Conservation (phyloP, 257 asterid genomes). For the Solanum clarkiae region DNA sequence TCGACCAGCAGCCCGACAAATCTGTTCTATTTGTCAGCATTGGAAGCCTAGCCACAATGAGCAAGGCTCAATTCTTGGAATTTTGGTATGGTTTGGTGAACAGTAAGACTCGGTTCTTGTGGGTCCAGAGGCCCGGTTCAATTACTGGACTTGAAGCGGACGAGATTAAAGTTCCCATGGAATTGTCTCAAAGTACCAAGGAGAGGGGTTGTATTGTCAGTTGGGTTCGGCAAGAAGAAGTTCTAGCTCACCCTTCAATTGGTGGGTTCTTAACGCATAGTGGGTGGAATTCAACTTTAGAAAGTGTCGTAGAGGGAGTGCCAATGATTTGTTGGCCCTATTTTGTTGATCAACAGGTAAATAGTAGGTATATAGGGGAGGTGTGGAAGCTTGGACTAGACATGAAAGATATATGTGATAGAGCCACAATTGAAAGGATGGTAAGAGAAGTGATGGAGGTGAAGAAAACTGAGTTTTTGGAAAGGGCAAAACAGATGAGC, state of each 20-base stretch:
- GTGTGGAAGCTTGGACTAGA: conserved; percentile 11
- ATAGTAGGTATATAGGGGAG: conserved; percentile 4
- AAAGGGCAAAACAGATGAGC: not conserved
- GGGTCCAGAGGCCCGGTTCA: conserved; percentile 6
- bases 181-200: not conserved
- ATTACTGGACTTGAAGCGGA: not conserved
- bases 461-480: not conserved
- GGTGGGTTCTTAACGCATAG: conserved; percentile 5
- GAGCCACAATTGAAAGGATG: not conserved
- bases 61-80: conserved; percentile 1
- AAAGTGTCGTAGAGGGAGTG: conserved; percentile 16
- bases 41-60: conserved; percentile 11
- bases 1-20: not conserved
- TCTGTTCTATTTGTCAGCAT: conserved; percentile 20
- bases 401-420: conserved; percentile 13
- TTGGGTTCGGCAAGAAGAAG: conserved; percentile 12
- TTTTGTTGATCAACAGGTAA: not conserved
- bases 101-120: not conserved
- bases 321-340: conserved; percentile 21
- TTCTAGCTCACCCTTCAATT: not conserved
- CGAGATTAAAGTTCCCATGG: not conserved
- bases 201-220: conserved; percentile 1
- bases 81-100: conserved; percentile 9
- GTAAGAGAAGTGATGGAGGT: not conserved
- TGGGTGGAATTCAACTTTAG: conserved; percentile 18